Percentiles rank a stretch among this genome's conserved stretches.
phyloP scores from a whole-genome alignment of 2,329 filamentous ascomycete genomes.

The Graphiopsis chlorocephala region DNA sequence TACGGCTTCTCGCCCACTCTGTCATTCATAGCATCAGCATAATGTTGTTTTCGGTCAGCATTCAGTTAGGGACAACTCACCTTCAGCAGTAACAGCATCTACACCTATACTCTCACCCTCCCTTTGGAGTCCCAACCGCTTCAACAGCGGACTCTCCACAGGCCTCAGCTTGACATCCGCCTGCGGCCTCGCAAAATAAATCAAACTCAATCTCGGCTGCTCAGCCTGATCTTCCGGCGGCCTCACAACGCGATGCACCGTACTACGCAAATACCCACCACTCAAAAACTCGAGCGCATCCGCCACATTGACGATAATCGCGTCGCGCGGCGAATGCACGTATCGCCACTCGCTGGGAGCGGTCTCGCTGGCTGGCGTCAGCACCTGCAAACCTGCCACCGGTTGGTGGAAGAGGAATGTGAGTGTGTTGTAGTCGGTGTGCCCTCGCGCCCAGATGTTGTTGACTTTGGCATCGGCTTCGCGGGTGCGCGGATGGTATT shows the following conservation, averaged over 20 bases:
- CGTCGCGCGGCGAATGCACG: constrained; percentile 39
- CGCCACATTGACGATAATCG: constrained; percentile 43
- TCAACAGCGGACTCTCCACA: constrained; percentile 43
- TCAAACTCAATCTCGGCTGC: constrained; percentile 42
- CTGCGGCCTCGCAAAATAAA: constrained; percentile 41
- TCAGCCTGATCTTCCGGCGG: constrained; percentile 49
- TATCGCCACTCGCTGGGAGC: constrained; percentile 41
- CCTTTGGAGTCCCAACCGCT: constrained; percentile 31
- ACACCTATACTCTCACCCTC: constrained; percentile 37
- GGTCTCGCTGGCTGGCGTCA: constrained; percentile 5
- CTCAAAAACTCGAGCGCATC: constrained; percentile 41
- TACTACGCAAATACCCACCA: constrained; percentile 46
- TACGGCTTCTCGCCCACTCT: constrained; percentile 3
- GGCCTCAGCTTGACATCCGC: constrained; percentile 41
- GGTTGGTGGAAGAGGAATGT: constrained; percentile 34
- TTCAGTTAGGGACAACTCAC: constrained; percentile 24
- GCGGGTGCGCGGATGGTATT: constrained; percentile 25
- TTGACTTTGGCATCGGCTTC: constrained; percentile 21
- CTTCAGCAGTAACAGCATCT: constrained; percentile 34
- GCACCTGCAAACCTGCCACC: constrained; percentile 3
- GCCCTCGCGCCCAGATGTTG: constrained; percentile 30
- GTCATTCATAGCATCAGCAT: constrained; percentile 30
- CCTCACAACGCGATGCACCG: constrained; percentile 49
- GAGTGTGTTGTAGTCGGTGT: constrained; percentile 42
- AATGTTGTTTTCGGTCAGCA: constrained; percentile 11